These are phyloP conservation scores for Solanum bulbocastanum DNA, from an alignment of 257 asterid genomes.

Conservation along the genomic window DNA sequence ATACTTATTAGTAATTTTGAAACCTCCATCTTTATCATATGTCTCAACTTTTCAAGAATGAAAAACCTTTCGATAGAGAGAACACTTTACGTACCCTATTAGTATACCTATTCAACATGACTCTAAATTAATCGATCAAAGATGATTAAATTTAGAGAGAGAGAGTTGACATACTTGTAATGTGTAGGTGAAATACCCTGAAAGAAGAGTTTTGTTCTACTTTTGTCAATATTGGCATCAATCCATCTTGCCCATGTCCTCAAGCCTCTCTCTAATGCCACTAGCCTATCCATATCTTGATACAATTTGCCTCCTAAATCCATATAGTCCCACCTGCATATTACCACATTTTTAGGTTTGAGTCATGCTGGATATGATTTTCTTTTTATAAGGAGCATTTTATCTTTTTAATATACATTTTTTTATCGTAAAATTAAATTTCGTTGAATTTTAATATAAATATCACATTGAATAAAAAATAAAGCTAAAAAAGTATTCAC, in stretches of 20 bases:
- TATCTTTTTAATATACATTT: too few species aligned
- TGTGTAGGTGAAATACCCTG: slow-evolving; percentile 95
- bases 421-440: too few species aligned
- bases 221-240: slow-evolving; percentile 52
- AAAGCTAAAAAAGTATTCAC: background rate
- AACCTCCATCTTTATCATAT: background rate
- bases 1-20: background rate
- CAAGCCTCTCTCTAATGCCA: slow-evolving; percentile 66
- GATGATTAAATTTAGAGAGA: background rate
- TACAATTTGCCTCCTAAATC: slow-evolving; percentile 59
- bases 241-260: slow-evolving; percentile 94
- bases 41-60: background rate
- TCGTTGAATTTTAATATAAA: too few species aligned
- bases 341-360: background rate
- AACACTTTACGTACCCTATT: background rate
- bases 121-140: background rate
- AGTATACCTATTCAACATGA: background rate
- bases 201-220: slow-evolving; percentile 57
- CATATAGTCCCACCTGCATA: slow-evolving; percentile 85
- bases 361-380: too few species aligned
- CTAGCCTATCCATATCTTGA: slow-evolving; percentile 61
- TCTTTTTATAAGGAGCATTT: too few species aligned
- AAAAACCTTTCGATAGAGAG: background rate
- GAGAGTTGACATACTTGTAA: slow-evolving; percentile 42
- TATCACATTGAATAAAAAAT: too few species aligned